phyloP scores from a whole-genome alignment of 2,329 filamentous ascomycete genomes.

The Hymenoscyphus infarciens region DNA sequence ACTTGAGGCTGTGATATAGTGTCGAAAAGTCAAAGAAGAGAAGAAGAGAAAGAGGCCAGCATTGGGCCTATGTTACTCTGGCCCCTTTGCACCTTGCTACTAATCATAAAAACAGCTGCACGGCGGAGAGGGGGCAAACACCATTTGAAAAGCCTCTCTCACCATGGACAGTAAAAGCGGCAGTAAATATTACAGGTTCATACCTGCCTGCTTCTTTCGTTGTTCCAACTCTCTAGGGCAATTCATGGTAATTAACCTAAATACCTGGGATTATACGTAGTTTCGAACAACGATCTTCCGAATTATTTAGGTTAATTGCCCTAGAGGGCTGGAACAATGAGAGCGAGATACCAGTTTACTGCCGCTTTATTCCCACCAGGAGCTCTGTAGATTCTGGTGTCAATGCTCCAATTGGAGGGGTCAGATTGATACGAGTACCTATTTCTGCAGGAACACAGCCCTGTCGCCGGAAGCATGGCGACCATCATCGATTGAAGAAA shows the following conservation, averaged over 20 bases:
- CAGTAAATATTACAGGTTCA: too few species aligned
- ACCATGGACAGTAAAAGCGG: too few species aligned
- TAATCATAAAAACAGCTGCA: neutral
- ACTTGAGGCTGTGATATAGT: neutral
- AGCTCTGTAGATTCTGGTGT: neutral
- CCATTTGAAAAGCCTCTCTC: neutral
- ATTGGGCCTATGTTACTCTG: neutral
- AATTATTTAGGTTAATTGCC: too few species aligned
- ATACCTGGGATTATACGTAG: too few species aligned
- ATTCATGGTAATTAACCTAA: too few species aligned
- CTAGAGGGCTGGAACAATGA: too few species aligned
- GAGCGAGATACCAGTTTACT: too few species aligned
- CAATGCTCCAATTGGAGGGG: neutral
- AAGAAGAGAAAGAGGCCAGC: neutral
- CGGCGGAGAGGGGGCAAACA: neutral
- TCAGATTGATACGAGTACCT: neutral
- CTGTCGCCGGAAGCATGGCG: neutral
- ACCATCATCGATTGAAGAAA: neutral
- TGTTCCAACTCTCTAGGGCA: too few species aligned
- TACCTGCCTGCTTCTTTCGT: too few species aligned
- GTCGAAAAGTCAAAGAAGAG: neutral
- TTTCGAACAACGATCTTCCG: too few species aligned
- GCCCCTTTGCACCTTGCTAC: neutral
- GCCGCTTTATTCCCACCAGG: too few species aligned
- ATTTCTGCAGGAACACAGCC: slow-evolving; percentile 1